Evolutionary conservation across 208 protist species (phyloP), one percentile per base, ranked within the genome.

Genomic region (Acanthamoeba castellanii): DNA sequence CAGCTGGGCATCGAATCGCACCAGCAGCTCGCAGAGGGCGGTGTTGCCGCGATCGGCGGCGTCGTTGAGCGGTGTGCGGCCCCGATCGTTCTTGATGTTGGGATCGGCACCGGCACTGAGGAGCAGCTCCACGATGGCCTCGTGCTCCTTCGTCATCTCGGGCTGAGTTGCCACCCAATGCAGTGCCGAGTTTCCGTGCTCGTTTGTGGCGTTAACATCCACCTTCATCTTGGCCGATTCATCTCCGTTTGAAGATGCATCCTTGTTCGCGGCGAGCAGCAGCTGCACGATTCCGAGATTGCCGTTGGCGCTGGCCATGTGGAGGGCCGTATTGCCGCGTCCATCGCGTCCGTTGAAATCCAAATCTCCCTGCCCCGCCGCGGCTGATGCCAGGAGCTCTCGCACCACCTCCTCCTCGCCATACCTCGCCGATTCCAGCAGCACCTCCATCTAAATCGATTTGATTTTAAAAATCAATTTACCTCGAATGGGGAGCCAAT

Each of bases 301-400:
- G n/a, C 82, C 82, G 82, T 89, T 89, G 82, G 82, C 82, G 52
- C 50, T 66, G 47, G 82, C 82, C 82, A 89, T 89, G 52, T 68
- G 47, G n/a, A 89, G 82, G 25, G 82, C 82, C 2, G 82, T 89
- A 18, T 89, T 89, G 20, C 82, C 82, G 30, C 82, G 82, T 42
- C 32, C 50, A n/a, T 89, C 82, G 7, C 55, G 7, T 14, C n/a
- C 47, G 52, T 89, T 89, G 82, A 89, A n/a, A 82, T 82, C 37
- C 20, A 82, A 50, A 0, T 82, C 74, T 32, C 32, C 68, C 47
- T 87, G 78, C 7, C 47, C 47, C n/a, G 42, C 52, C 22, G 7
- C 55, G 5, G 82, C n/a, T 34, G n/a, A 25, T 9, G 27, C 37
- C 16, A 89, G 82, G 25, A 89, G 50, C 14, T 66, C 82, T 9